These are phyloP conservation scores for Infundibulicybe gibba DNA, from an alignment of 768 basidiomycete species.

Conservation along the genomic window DNA sequence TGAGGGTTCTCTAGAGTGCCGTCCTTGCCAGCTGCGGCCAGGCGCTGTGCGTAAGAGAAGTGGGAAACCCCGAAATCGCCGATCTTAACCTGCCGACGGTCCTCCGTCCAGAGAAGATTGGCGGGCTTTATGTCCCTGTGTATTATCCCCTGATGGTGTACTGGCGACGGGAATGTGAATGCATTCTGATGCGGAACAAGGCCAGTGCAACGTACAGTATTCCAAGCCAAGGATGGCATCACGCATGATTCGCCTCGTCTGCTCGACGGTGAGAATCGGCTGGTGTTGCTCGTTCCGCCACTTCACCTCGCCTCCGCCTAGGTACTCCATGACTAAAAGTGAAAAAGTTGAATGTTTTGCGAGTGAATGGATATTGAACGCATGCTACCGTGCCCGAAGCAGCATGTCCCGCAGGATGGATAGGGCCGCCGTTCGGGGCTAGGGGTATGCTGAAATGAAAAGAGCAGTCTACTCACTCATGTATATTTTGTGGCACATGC, in stretches of 20 bases:
- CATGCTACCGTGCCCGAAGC: slow-evolving; percentile 1
- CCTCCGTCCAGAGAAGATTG: slow-evolving; percentile 88
- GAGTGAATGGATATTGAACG: not conserved
- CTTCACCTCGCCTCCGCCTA: slow-evolving; percentile 91
- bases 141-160: slow-evolving; percentile 97
- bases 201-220: slow-evolving; percentile 64
- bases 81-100: slow-evolving; percentile 90
- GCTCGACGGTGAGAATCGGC: slow-evolving; percentile 79
- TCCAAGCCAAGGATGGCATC: slow-evolving; percentile 94
- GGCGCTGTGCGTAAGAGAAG: slow-evolving; percentile 85
- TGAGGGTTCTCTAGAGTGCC: slow-evolving; percentile 38
- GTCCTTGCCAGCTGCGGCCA: slow-evolving; percentile 57
- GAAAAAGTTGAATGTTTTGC: slow-evolving; percentile 1
- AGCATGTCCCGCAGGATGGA: not conserved
- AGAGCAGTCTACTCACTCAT: slow-evolving; percentile 66
- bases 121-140: slow-evolving; percentile 99
- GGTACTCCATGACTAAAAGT: slow-evolving; percentile 87
- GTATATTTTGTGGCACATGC: slow-evolving; percentile 82
- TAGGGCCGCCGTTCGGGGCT: slow-evolving; percentile 1
- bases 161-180: slow-evolving; percentile 36
- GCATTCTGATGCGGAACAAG: slow-evolving; percentile 7
- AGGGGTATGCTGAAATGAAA: not conserved
- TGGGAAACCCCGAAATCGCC: slow-evolving; percentile 98
- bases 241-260: slow-evolving; percentile 84
- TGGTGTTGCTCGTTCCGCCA: slow-evolving; percentile 67